Percentiles rank a stretch among this genome's conserved stretches.
These are phyloP conservation scores for Cadophora gregata DNA, from an alignment of 2,329 filamentous ascomycete genomes.

Conservation along the genomic window DNA sequence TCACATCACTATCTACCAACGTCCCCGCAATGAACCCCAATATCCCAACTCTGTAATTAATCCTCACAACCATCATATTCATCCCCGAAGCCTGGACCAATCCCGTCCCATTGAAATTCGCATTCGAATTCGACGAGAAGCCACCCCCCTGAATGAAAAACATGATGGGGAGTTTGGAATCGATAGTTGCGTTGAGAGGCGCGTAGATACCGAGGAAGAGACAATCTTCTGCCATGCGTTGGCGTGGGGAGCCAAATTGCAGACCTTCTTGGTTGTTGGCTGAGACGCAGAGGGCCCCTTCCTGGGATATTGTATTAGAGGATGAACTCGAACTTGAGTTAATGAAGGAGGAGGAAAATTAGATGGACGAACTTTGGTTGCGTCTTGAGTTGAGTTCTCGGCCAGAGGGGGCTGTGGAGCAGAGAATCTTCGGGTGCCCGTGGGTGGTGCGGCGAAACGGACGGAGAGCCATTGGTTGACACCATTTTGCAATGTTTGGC, in stretches of 20 bases:
- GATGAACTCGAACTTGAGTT: neutral
- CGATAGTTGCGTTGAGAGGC: constrained; percentile 55
- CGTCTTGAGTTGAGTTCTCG: constrained; percentile 14
- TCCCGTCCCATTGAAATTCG: constrained; percentile 64
- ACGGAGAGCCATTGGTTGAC: constrained; percentile 19
- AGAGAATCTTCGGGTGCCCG: constrained; percentile 11
- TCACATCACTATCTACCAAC: constrained; percentile 6
- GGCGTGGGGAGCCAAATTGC: constrained; percentile 5
- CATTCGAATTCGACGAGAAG: constrained; percentile 55
- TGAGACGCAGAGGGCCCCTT: constrained; percentile 14
- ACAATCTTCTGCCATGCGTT: constrained; percentile 63
- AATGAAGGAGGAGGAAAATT: too few species aligned
- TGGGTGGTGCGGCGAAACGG: constrained; percentile 18
- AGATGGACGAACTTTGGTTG: constrained; percentile 7
- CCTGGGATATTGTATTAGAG: neutral
- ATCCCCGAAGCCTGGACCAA: constrained; percentile 62
- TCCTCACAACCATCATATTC: constrained; percentile 69
- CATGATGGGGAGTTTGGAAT: constrained; percentile 59
- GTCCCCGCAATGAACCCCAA: constrained; percentile 67
- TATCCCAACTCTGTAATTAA: constrained; percentile 80
- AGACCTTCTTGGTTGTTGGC: constrained; percentile 14
- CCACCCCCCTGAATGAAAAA: constrained; percentile 63
- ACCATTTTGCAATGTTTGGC: constrained; percentile 17
- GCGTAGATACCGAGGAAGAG: constrained; percentile 69
- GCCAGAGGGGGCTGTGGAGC: constrained; percentile 8